Conservation (phyloP, 2,329 filamentous ascomycete species). For the Aspergillus calidoustus region DNA sequence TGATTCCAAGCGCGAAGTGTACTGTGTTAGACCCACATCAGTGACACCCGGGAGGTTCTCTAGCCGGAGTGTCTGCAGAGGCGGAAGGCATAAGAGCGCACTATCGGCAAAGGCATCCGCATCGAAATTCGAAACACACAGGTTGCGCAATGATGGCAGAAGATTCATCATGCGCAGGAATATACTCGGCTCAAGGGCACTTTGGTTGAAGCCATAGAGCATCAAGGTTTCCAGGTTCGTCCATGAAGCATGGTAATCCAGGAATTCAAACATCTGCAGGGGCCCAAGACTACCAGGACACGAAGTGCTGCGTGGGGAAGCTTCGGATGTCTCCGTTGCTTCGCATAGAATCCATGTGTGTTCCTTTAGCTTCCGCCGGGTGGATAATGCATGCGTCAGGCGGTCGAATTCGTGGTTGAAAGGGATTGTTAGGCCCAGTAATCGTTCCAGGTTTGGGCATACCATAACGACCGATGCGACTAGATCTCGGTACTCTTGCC, state of each 20-base stretch:
- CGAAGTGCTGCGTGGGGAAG: slow-evolving; percentile 41
- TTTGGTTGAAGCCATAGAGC: slow-evolving; percentile 52
- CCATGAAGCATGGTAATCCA: slow-evolving; percentile 59
- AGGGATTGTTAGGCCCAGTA: slow-evolving; percentile 58
- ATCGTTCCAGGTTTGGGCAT: slow-evolving; percentile 61
- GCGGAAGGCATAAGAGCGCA: slow-evolving; percentile 58
- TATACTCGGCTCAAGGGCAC: slow-evolving; percentile 57
- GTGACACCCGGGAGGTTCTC: slow-evolving; percentile 61
- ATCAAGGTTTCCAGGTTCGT: slow-evolving; percentile 57
- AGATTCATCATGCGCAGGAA: slow-evolving; percentile 59
- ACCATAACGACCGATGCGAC: slow-evolving; percentile 63
- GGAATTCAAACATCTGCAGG: slow-evolving; percentile 56
- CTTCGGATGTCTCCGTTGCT: slow-evolving; percentile 44
- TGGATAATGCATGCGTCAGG: slow-evolving; percentile 60
- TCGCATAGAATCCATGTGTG: slow-evolving; percentile 61
- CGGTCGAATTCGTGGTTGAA: slow-evolving; percentile 60
- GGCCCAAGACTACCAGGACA: slow-evolving; percentile 53
- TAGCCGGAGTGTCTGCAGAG: slow-evolving; percentile 58
- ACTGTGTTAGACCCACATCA: slow-evolving; percentile 59
- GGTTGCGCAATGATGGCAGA: slow-evolving; percentile 57
- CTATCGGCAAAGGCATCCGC: slow-evolving; percentile 60
- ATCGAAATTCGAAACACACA: slow-evolving; percentile 60
- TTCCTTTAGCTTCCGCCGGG: slow-evolving; percentile 57
- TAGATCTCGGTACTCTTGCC: slow-evolving; percentile 56
- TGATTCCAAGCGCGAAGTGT: slow-evolving; percentile 53